Percentiles rank a stretch among this genome's conserved stretches.
phyloP scores from a whole-genome alignment of 2,329 filamentous ascomycete species.

The Colletotrichum sp. region DNA sequence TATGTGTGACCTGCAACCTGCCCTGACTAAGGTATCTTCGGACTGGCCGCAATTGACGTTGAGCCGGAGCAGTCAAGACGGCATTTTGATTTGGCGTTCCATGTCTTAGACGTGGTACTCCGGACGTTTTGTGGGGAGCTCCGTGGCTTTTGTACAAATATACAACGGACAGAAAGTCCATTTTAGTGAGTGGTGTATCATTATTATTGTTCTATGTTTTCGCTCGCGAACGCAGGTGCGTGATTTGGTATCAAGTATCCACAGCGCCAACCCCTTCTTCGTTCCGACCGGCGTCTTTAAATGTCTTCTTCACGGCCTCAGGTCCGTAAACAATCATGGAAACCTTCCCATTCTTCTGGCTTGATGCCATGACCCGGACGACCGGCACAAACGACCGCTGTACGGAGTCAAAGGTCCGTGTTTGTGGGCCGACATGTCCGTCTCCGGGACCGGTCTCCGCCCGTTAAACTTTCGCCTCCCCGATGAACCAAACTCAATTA shows the following conservation, averaged over 20 bases:
- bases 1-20: not conserved
- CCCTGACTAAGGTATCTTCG: not conserved
- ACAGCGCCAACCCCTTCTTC: not conserved
- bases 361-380: not conserved
- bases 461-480: not conserved
- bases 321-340: not conserved
- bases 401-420: not conserved
- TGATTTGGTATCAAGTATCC: not conserved
- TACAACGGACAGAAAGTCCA: not conserved
- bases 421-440: not conserved
- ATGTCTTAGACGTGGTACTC: not conserved
- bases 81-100: not conserved
- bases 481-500: not conserved
- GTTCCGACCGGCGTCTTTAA: not conserved
- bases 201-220: not conserved
- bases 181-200: not conserved
- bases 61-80: not conserved
- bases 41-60: not conserved
- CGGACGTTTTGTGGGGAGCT: not conserved
- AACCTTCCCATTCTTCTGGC: too few relatives aligned
- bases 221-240: not conserved
- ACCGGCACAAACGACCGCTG: not conserved
- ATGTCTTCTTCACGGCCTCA: not conserved
- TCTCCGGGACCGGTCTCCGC: not conserved
- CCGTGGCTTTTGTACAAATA: not conserved